Evolutionary conservation across 257 asterid genomes (phyloP), one percentile per base, ranked within the genome.

Genomic region (Lycium ferocissimum): DNA sequence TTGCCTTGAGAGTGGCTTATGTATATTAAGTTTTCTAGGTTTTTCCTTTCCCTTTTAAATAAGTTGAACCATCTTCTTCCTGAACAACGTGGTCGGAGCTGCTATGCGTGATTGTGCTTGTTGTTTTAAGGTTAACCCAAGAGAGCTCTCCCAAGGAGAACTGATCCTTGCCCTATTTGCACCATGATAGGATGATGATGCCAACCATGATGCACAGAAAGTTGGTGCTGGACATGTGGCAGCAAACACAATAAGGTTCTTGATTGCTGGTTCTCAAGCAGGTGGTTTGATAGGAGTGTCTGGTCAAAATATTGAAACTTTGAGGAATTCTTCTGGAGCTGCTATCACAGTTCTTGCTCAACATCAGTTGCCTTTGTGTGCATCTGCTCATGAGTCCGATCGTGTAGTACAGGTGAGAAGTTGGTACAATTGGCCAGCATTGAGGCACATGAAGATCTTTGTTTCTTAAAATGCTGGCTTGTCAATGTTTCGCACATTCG

Each of bases 211-310:
- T 87, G 92, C 91, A 7, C 86, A 72, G 86, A 94, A 93, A 86
- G 89, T 90, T 83, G 96, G 97, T 61, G 87, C 91, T 86, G 98
- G 93, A 45, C 99, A 95, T 80, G 94, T 95, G 79, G 93, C 98
- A 78, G 95, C 98, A 69, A 94, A 95, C 91, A 89, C 98, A 58
- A 87, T 97, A 81, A 95, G 99, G 93, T 92, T 97, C 80, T 84
- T 97, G 91, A 94, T 97, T 87, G 97, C 98, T 61, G 98, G 97
- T 84, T 90, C 95, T 82, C 99, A 97, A 88, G 99, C 99, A 63
- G 99, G 98, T 83, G 93, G 98, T 86, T 89, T 97, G 86, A 97
- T 97, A 84, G 99, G 99, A 69, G 91, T 92, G 67, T 94, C 96
- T 15, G 99, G 99, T 89, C 98, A 92, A 87, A 95, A 95, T 86